Percentiles rank a stretch among this genome's conserved stretches.
Evolutionary conservation across 176 grass and related monocot genomes (phyloP).

Genomic region (Pontederia paniculata): DNA sequence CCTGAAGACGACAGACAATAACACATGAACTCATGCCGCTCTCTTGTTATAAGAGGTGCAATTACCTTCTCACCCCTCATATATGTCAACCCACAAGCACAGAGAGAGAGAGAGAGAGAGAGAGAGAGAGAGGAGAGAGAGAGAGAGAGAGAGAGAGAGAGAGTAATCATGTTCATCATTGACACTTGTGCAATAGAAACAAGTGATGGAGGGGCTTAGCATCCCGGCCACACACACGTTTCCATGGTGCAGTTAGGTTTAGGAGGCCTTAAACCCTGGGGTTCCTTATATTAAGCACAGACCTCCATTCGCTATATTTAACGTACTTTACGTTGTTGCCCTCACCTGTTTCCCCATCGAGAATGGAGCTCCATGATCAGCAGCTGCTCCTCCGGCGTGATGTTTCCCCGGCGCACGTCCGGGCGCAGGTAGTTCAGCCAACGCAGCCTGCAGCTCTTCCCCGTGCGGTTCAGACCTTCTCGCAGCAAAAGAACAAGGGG

Average conservation of each 20-base stretch:
- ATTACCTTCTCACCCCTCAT: no score
- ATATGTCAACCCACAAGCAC: no score
- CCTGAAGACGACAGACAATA: no score
- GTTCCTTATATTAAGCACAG: background rate
- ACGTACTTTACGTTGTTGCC: background rate
- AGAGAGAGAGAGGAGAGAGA: background rate
- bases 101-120: no score
- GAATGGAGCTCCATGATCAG: conserved; percentile 42
- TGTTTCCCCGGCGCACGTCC: conserved; percentile 44
- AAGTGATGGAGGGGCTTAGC: background rate
- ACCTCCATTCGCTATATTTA: background rate
- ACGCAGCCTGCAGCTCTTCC: conserved; percentile 62
- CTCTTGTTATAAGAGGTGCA: no score
- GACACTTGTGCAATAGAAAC: no score
- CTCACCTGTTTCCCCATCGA: conserved; percentile 58
- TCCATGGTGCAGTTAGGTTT: background rate
- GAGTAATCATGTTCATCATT: background rate
- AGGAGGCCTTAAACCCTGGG: background rate
- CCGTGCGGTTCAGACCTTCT: conserved; percentile 59
- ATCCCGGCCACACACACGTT: conserved; percentile 1
- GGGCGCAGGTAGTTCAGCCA: conserved; percentile 69
- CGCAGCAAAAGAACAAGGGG: background rate
- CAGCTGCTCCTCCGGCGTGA: conserved; percentile 43
- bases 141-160: background rate
- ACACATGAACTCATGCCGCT: no score